Base-by-base conservation (phyloP, 768 basidiomycete genomes). In the Leccinum subgranulosum region DNA sequence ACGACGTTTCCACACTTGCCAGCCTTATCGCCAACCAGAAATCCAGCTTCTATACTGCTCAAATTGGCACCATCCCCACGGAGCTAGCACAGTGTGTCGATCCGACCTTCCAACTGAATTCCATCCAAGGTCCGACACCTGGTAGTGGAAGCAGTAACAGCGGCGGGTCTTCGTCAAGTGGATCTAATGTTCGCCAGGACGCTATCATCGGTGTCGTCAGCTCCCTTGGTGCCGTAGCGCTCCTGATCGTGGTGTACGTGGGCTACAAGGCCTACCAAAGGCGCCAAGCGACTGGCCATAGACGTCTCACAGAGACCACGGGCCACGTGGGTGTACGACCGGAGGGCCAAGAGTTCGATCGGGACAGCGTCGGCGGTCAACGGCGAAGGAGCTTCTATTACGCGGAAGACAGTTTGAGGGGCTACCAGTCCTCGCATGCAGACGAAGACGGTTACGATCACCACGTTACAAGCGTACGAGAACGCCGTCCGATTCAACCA, bases 181-280 rank as follows among this genome's bases (percentile, higher is more conserved):
- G 68, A 25, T 70, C 75, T 15, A 60, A 61, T 21, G 76, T 79
- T 15, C 80, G 92, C 12, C 82, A 89, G 66, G 85, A 95, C 62
- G 91, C 91, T 25, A 94, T 96, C 68, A 94, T 97, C 60, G 94
- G 94, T 21, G 92, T 96, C 4, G 90, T 93, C 60, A 85, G 82
- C 41, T 85, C 88, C 3, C 81, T 96, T 19, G 93, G 93, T 12
- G 89, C 82, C 5, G 81, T 94, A 54, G 86, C 91, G 1, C 68
- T 93, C 45, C 65, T 91, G 43, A 84, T 90, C 34, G 79, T 93
- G 29, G 79, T 78, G 15, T 89, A 84, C 76, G 86, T 95, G 64
- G 78, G 84, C 45, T 86, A 84, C 67, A 82, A 87, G 54, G 82
- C 86, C 5, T 75, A 85, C 70, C 85, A 87, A 74, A 78, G 84